phyloP scores from a whole-genome alignment of 768 basidiomycete genomes.

The Lactarius tabidus region DNA sequence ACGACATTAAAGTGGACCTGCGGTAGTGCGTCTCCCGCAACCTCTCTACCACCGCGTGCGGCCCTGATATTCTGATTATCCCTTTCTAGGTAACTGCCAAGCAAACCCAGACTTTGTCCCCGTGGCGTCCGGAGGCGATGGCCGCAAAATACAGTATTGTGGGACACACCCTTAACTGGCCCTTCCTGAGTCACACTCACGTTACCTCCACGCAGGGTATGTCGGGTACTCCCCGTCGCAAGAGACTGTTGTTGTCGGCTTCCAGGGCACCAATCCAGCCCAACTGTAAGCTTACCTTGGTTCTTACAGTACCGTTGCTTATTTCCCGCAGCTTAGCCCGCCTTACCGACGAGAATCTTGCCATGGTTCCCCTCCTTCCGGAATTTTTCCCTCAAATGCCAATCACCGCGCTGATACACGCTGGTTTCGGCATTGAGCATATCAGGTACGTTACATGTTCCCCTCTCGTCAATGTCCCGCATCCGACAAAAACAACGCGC shows the following conservation, averaged over 20 bases:
- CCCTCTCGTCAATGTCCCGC: neutral
- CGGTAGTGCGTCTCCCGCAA: slow-evolving; percentile 26
- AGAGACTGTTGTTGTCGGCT: slow-evolving; percentile 34
- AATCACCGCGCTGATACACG: neutral
- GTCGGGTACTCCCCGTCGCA: slow-evolving; percentile 48
- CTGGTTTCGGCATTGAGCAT: neutral
- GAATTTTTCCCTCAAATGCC: neutral
- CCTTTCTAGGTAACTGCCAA: slow-evolving; percentile 39
- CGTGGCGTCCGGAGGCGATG: slow-evolving; percentile 47
- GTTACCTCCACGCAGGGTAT: slow-evolving; percentile 38
- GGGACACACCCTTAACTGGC: neutral
- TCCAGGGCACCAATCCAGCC: slow-evolving; percentile 37
- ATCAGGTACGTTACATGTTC: neutral
- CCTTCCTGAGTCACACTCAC: neutral
- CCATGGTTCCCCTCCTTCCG: neutral
- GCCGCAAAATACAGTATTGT: slow-evolving; percentile 42
- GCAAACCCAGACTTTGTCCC: slow-evolving; percentile 47
- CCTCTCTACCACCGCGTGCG: neutral
- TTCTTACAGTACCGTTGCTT: neutral
- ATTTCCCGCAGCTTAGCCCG: neutral
- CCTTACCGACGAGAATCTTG: neutral
- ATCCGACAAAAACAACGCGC: neutral
- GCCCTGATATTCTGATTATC: neutral
- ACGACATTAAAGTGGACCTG: slow-evolving; percentile 32
- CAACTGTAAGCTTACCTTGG: slow-evolving; percentile 29